A percentile compares a stretch with the other conserved stretches of the same genome.
Conservation (phyloP, 805 yeast genomes). For the Candida silvatica region DNA sequence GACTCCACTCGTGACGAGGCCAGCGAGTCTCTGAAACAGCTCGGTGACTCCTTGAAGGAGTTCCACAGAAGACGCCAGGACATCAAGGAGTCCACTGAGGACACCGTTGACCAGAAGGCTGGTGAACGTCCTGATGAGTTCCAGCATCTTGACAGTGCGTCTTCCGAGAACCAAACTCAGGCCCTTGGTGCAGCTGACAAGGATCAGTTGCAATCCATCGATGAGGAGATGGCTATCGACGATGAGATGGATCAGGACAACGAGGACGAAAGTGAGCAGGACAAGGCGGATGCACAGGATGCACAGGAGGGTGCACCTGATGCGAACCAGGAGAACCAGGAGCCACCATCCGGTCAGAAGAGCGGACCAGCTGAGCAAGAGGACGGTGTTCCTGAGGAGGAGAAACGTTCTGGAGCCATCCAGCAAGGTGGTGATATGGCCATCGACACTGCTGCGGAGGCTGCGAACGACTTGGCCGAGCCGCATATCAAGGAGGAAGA, state of each 20-base stretch:
- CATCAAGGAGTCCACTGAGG: conserved; percentile 58
- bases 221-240: conserved; percentile 76
- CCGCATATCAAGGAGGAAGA: conserved; percentile 11
- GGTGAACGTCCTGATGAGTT: conserved; percentile 78
- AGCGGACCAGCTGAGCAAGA: conserved; percentile 17
- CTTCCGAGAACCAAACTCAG: conserved; percentile 73
- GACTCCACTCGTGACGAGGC: conserved; percentile 62
- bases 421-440: conserved; percentile 36
- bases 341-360: conserved; percentile 25
- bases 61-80: conserved; percentile 87
- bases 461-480: conserved; percentile 21
- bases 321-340: conserved; percentile 17
- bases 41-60: conserved; percentile 88
- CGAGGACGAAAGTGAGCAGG: conserved; percentile 22
- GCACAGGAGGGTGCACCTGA: not conserved
- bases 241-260: conserved; percentile 41
- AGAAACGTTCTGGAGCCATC: conserved; percentile 10
- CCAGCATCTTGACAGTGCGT: conserved; percentile 75
- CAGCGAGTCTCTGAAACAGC: conserved; percentile 70
- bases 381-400: conserved; percentile 13
- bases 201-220: conserved; percentile 68
- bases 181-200: conserved; percentile 86
- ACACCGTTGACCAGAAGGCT: conserved; percentile 40
- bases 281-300: conserved; percentile 11
- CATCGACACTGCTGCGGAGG: conserved; percentile 26